Conservation (phyloP, 768 basidiomycete species). For the Tubosaeta brunneosetosa region DNA sequence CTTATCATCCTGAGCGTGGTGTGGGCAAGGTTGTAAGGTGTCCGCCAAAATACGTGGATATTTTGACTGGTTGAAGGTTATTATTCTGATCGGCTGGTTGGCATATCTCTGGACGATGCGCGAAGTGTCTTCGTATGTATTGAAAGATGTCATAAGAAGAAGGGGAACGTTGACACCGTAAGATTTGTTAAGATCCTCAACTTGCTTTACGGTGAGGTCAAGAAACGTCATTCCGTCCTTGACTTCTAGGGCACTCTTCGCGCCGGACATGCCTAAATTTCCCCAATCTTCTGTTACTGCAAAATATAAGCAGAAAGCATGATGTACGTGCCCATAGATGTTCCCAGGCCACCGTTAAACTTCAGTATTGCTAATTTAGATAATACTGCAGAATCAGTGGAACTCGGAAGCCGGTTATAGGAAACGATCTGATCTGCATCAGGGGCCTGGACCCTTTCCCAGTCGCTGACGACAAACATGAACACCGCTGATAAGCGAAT, state of each 20-base stretch:
- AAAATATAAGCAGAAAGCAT: background rate
- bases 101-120: constrained; percentile 97
- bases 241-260: constrained; percentile 93
- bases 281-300: background rate
- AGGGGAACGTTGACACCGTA: constrained; percentile 89
- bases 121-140: constrained; percentile 94
- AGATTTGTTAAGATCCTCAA: constrained; percentile 90
- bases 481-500: constrained; percentile 6
- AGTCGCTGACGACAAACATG: constrained; percentile 50
- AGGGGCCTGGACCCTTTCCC: constrained; percentile 88
- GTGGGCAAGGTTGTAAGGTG: constrained; percentile 78
- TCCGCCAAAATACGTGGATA: constrained; percentile 93
- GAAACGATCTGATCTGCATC: constrained; percentile 81
- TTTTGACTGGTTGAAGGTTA: constrained; percentile 88
- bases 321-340: constrained; percentile 69
- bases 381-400: constrained; percentile 59
- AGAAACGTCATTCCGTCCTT: constrained; percentile 98
- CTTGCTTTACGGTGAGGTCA: constrained; percentile 89
- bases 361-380: constrained; percentile 95
- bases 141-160: constrained; percentile 98
- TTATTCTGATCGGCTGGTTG: constrained; percentile 91
- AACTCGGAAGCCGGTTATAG: constrained; percentile 65
- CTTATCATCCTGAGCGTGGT: constrained; percentile 77
- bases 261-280: constrained; percentile 66
- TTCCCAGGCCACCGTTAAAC: constrained; percentile 91